Conservation (phyloP, 306 rosid genomes). For the Luffa aegyptiaca region DNA sequence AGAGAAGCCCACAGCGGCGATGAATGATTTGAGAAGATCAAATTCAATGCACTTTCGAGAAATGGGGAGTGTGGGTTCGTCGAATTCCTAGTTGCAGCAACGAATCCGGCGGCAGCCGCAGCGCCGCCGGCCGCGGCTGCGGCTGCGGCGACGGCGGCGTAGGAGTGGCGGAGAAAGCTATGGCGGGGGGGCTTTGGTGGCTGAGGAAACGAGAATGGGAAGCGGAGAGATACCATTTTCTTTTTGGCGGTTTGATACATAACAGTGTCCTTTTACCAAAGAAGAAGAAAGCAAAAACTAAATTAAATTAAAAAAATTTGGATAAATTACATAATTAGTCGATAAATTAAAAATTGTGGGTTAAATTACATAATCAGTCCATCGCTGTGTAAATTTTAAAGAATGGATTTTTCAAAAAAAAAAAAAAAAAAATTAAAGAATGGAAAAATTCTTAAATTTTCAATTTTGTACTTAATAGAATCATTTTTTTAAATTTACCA, state of each 20-base stretch:
- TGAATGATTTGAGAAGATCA: slow-evolving; percentile 26
- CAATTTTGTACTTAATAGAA: no score
- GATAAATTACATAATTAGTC: no score
- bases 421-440: no score
- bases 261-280: neutral
- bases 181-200: slow-evolving; percentile 20
- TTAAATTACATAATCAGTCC: no score
- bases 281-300: neutral
- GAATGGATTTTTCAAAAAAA: no score
- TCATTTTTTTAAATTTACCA: no score
- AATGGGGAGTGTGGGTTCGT: slow-evolving; percentile 20
- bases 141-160: slow-evolving; percentile 18
- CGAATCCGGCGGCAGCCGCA: slow-evolving; percentile 30
- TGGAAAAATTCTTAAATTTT: no score
- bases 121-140: slow-evolving; percentile 29
- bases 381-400: no score
- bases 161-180: slow-evolving; percentile 24
- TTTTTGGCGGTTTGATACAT: neutral
- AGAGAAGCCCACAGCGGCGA: slow-evolving; percentile 62
- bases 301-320: neutral
- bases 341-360: no score
- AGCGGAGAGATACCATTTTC: slow-evolving; percentile 66
- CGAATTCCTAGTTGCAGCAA: slow-evolving; percentile 12
- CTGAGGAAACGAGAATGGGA: slow-evolving; percentile 71
- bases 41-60: slow-evolving; percentile 34